phyloP scores from a whole-genome alignment of 176 grass and related monocot genomes.

The Oryza australiensis region DNA sequence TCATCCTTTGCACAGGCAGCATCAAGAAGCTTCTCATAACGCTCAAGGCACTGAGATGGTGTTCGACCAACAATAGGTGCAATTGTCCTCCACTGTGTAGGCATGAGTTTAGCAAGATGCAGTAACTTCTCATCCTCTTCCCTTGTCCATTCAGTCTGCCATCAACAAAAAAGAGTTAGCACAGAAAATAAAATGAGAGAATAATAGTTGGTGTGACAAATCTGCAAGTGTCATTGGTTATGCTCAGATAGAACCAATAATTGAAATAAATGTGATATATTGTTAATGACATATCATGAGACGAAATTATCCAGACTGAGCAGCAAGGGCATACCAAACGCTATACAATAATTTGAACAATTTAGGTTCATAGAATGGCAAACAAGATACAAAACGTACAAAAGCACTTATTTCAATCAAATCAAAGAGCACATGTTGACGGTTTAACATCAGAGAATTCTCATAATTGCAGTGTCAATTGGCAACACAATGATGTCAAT shows the following conservation, averaged over 20 bases:
- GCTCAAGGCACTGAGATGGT: slow-evolving; percentile 92
- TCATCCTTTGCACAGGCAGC: slow-evolving; percentile 90
- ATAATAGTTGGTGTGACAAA: neutral
- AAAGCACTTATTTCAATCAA: neutral
- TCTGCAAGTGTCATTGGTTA: neutral
- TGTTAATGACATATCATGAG: neutral
- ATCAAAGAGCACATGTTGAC: neutral
- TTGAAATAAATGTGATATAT: slow-evolving; percentile 12
- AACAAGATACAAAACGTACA: neutral
- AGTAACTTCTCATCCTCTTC: slow-evolving; percentile 97
- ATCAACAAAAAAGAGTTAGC: slow-evolving; percentile 31
- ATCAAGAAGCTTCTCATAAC: slow-evolving; percentile 92
- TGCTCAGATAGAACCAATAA: slow-evolving; percentile 11
- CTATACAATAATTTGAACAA: neutral
- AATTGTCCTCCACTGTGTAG: slow-evolving; percentile 96
- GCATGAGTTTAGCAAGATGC: slow-evolving; percentile 99
- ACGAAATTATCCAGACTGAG: neutral
- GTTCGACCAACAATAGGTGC: slow-evolving; percentile 96
- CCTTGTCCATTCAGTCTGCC: slow-evolving; percentile 95
- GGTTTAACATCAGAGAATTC: neutral
- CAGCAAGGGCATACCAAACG: neutral
- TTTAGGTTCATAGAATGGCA: too few relatives aligned
- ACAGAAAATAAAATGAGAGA: neutral
- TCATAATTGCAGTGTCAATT: neutral
- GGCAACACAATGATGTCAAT: neutral